Evolutionary conservation across 78 protist species (phyloP), one percentile per base, ranked within the genome.

Genomic region (Dictyostelium intermedium): DNA sequence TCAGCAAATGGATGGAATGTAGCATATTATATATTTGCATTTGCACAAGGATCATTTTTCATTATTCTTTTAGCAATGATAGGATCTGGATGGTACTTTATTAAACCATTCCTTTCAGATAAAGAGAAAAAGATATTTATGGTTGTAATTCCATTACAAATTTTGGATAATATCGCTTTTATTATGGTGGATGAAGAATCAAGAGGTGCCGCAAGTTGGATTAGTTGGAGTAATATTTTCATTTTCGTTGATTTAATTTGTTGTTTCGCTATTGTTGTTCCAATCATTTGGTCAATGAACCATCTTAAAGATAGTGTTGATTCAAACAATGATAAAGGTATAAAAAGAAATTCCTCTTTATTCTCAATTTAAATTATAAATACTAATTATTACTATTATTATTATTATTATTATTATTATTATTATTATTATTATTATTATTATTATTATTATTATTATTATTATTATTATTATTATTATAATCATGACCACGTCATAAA

Each of bases 81-180:
- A 82, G 99, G 98, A 27, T 73, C 97, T 9, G 99, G 99, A 16
- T 95, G 96, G 97, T 47, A 95, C 45, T 74, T 98, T 35, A 34
- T 97, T 37, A 97, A 97, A 93, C 97, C 97, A 61, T 97, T 92
- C 91, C 91, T 98, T 27, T 32, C 82, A 20, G 91, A 83, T 34
- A 85, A 93, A 7, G 98, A 98, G 32, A 97, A 98, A 84, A 84
- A 76, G 34, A 79, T 98, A 50, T 70, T 97, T 72, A 73, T 95
- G 82, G 78, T 94, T 74, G 96, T 98, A 80, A 78, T 96, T 43
- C 96, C 98, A n/a, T 85, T 86, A 18, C 98, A 97, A 92, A 87
- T 98, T 43, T 11, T 97, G 30, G 96, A 85, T 41, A 97, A 98
- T 84, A 95, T 95, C 2, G 98, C 98, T 34, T 61, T 96, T 82